Evolutionary conservation across 1,284 basidiomycete genomes (phyloP).

Genomic region (Crucibulum cyathiforme): DNA sequence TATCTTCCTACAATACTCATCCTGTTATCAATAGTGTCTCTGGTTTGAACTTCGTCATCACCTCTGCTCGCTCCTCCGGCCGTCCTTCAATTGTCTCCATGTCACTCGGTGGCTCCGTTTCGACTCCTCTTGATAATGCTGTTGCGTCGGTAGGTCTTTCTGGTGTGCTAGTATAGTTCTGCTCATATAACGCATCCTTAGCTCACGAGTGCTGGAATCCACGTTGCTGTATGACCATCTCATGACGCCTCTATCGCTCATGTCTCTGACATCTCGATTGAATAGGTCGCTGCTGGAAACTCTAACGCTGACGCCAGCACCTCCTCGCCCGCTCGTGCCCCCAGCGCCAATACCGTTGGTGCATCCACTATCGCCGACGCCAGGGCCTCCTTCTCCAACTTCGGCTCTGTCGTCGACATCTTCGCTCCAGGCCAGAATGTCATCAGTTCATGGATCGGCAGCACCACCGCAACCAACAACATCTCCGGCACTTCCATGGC

Average conservation of each 20-base stretch:
- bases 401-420: constrained; percentile 74
- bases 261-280: background rate
- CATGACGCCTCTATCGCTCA: background rate
- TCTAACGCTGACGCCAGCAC: constrained; percentile 65
- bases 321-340: constrained; percentile 74
- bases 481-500: constrained; percentile 70
- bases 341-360: constrained; percentile 78
- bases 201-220: constrained; percentile 29
- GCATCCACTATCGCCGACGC: constrained; percentile 74
- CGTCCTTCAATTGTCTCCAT: constrained; percentile 73
- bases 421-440: constrained; percentile 79
- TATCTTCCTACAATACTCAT: background rate
- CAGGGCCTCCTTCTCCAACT: constrained; percentile 81
- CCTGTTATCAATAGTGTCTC: constrained; percentile 61
- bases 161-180: background rate
- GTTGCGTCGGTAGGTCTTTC: constrained; percentile 52
- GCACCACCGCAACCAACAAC: constrained; percentile 63
- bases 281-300: constrained; percentile 45
- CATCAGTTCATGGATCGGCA: constrained; percentile 71
- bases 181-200: too few species aligned
- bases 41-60: constrained; percentile 47
- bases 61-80: constrained; percentile 52
- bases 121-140: constrained; percentile 67
- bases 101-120: constrained; percentile 73
- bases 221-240: constrained; percentile 30